Percentiles rank a stretch among this genome's conserved stretches.
Conservation (phyloP, 345 rosid species). For the Eucalyptus lansdowneana region DNA sequence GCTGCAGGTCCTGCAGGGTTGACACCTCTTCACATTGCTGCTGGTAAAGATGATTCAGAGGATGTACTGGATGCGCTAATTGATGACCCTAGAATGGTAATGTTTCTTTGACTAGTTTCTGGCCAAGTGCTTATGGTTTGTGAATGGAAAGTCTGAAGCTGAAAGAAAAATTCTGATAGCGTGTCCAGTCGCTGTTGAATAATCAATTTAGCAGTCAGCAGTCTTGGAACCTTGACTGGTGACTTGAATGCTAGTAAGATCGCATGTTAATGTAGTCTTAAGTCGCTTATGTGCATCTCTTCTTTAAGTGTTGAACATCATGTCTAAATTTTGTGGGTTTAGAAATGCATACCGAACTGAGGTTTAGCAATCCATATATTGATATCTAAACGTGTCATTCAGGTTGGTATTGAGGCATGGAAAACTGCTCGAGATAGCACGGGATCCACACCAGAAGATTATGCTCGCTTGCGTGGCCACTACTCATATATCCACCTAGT, state of each 20-base stretch:
- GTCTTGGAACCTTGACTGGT: neutral
- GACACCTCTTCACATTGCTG: slow-evolving; percentile 99
- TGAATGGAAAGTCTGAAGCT: neutral
- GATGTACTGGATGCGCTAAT: slow-evolving; percentile 76
- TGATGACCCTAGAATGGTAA: slow-evolving; percentile 85
- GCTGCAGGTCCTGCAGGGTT: slow-evolving; percentile 84
- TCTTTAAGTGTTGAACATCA: neutral
- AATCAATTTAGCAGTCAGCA: neutral
- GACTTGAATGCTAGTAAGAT: neutral
- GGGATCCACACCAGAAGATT: slow-evolving; percentile 93
- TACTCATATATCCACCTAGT: slow-evolving; percentile 88
- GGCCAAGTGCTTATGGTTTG: neutral
- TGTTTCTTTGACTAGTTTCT: neutral
- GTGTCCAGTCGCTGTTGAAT: neutral
- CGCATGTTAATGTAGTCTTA: neutral
- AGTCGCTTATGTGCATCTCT: neutral
- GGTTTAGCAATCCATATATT: neutral
- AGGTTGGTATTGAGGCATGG: slow-evolving; percentile 97
- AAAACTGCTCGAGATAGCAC: slow-evolving; percentile 72
- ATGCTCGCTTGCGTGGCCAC: slow-evolving; percentile 95
- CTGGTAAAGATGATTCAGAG: slow-evolving; percentile 97
- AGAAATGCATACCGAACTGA: neutral
- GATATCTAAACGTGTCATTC: neutral
- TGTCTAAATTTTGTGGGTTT: neutral
- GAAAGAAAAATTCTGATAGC: neutral